Base-by-base conservation (phyloP, 2,329 filamentous ascomycete genomes). In the Pseudopithomyces chartarum region DNA sequence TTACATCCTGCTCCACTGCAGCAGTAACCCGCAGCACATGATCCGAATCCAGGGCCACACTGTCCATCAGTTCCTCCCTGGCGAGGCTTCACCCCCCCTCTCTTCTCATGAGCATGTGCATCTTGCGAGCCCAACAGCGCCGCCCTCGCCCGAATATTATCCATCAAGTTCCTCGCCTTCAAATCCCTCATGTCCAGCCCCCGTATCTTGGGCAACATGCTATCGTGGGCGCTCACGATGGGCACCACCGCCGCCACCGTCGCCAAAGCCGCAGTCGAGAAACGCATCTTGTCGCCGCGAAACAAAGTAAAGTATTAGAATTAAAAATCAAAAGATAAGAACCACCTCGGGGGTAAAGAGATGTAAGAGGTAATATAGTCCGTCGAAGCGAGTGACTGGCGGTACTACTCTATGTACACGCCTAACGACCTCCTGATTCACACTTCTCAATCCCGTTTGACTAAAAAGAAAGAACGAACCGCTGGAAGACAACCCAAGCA, bases 181-280 rank as follows among this genome's bases (percentile, higher is more conserved):
- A 75, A 60, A 49, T 76, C 71, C 40, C 59, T 68, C 46, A 73
- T 62, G 62, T 73, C 70, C 51, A 75, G 54, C 46, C 74, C 74
- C 26, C 68, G 62, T 44, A 76, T 72, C 51, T 62, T 71, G 23
- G 74, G 74, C 7, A 73, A 52, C 43, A 59, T 60, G n/a, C 52
- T 61, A 42, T 66, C 68, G 61, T 76, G 74, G 43, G 71, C 74
- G 50, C 38, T 61, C 53, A 68, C 67, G 38, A 75, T 49, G 10
- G 72, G 70, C 15, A 63, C 62, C 17, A 73, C 54, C 23, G 67
- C 72, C 43, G 65, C 68, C 40, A 65, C 61, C 45, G 65, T 67
- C 49, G 71, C 69, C 43, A 75, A 43, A 57, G 68, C 60, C 15
- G 68, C 64, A 40, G 26, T 29, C 26, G 71, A 66, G 61, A 75